A percentile compares a stretch with the other conserved stretches of the same genome.
phyloP scores from a whole-genome alignment of 1,284 basidiomycete genomes.

The Trichosporon ovoides region DNA sequence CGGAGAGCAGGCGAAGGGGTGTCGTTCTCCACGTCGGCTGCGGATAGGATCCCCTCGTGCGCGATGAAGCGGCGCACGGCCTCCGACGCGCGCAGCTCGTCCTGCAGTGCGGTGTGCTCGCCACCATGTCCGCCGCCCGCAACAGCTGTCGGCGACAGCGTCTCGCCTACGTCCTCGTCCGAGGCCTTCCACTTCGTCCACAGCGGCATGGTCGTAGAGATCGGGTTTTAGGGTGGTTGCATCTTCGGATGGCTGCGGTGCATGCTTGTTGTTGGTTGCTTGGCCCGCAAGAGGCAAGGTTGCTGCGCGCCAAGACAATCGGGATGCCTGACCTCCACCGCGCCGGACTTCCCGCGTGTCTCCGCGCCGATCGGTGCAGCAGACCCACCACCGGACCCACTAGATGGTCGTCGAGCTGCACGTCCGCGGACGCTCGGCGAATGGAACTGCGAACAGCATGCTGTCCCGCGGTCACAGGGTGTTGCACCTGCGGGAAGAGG shows the following conservation, averaged over 20 bases:
- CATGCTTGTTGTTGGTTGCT: no score
- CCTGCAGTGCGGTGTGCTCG: background rate
- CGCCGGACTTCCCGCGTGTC: no score
- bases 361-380: no score
- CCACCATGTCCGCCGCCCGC: slow-evolving; percentile 15
- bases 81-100: slow-evolving; percentile 11
- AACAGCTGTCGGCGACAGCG: background rate
- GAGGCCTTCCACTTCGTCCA: slow-evolving; percentile 7
- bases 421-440: no score
- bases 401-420: no score
- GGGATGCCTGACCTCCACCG: no score
- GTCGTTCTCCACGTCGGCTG: slow-evolving; percentile 4
- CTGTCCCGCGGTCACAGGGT: no score
- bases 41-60: slow-evolving; percentile 10
- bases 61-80: slow-evolving; percentile 13
- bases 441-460: no score
- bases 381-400: no score
- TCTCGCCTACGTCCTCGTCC: slow-evolving; percentile 13
- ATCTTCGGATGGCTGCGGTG: background rate
- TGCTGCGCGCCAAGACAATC: no score
- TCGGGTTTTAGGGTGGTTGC: background rate
- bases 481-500: no score
- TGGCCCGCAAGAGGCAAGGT: no score
- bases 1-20: slow-evolving; percentile 1
- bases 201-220: background rate